Evolutionary conservation across 768 basidiomycete species (phyloP), one percentile per base, ranked within the genome.

Genomic region (Trametes punicea): DNA sequence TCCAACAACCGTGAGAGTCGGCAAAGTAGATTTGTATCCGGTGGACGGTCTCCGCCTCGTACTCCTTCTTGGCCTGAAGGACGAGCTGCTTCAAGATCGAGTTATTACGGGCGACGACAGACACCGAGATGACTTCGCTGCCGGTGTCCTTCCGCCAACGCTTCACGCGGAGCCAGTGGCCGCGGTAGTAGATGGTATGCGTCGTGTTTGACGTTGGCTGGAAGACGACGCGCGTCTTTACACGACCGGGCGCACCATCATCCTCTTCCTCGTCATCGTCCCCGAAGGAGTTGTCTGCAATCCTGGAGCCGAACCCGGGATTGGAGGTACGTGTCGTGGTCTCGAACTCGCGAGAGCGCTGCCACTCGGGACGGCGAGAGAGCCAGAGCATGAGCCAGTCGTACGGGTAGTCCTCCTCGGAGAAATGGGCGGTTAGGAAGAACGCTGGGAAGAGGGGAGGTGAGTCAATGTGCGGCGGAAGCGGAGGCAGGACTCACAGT

Each of bases 361-460:
- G 90, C 90, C 90, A 92, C 70, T 92, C 90, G 38, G 90, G 79
- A 75, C 88, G 80, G 48, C 88, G 84, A 39, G 88, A 88, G 46
- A 93, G 82, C 90, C 90, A 93, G 29, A 91, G 79, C 88, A 92
- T 92, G 49, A 93, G 79, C 90, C 90, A 93, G 72, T 93, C 90
- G 63, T 91, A 93, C 3, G 90, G 90, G 61, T 88, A 88, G 67
- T 93, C 90, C 70, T 93, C 90, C 73, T 93, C 90, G 61, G 84
- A 87, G 75, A 93, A 93, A 71, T 92, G 88, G 8, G 90, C 90
- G 15, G 90, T 93, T 48, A 93, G 82, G 82, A 92, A 93, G 79
- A 69, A 69, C 5, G 68, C 68, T 69, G 49, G 18, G 34, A 6
- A 23, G 42, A 23, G 20, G 53, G 31, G 18, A 51, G 49, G 59